Base-by-base conservation (phyloP, 106 monocot genomes). In the Chionographis japonica region DNA sequence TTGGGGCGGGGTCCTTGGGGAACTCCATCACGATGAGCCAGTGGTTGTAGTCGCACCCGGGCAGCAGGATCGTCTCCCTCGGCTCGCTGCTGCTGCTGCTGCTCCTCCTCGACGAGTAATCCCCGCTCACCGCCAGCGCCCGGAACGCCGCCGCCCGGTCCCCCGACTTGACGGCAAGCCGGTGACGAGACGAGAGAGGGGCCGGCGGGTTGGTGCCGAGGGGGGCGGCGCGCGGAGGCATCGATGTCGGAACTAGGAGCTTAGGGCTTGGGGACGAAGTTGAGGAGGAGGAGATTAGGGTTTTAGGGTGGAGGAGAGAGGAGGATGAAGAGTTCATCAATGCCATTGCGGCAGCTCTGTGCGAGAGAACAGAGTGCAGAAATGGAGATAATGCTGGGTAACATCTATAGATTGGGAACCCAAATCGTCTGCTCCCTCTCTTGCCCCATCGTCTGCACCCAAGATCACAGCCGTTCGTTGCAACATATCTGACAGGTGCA, bases 21-120 rank as follows among this genome's bases (percentile, higher is more conserved):
- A 92, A 92, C 80, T 95, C 95, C 95, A 95, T 86, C 5, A 89
- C 89, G 40, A 95, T 89, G 40, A 95, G 73, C 95, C 95, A 92
- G 77, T 95, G 95, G 56, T 95, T 95, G 75, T 95, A 91, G 49
- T 95, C 91, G 71, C 95, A 95, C 2, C 95, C 95, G 4, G 95
- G 95, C 15, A 92, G 82, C 73, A 91, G 73, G 37, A 95, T 92
- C 52, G 95, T 84, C 75, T 95, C 92, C 56, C 84, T 84, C 36
- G 77, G 77, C 60, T 92, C 91, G 51, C 43, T 56, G 61, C 66
- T 61, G 51, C 43, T 56, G 61, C 66, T 61, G 27, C 66, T 66
- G 59, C 69, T 67, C 66, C 77, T 73, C 72, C 66, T 67, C 53
- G 76, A 67, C 5, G 81, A 85, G 72, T 75, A 75, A 13, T 65